Percentiles rank a stretch among this genome's conserved stretches.
phyloP scores from a whole-genome alignment of 1,139 yeast species.

The Scheffersomyces titani region DNA sequence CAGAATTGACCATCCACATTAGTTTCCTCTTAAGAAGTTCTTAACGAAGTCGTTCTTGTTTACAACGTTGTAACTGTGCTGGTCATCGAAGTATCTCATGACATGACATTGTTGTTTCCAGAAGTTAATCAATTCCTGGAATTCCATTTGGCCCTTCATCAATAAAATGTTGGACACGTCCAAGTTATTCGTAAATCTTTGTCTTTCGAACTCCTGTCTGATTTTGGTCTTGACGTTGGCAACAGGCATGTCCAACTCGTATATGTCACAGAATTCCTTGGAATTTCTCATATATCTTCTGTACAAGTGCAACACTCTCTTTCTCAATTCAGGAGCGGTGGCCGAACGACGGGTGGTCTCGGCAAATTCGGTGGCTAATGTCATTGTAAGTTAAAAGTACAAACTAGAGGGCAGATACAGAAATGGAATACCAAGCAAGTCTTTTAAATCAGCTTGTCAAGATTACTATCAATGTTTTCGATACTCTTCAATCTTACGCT shows the following conservation, averaged over 20 bases:
- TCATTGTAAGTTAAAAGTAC: conserved; percentile 32
- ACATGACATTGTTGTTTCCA: conserved; percentile 93
- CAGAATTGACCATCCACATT: not conserved
- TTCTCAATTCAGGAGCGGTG: conserved; percentile 60
- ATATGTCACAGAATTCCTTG: conserved; percentile 62
- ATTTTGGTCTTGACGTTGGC: conserved; percentile 78
- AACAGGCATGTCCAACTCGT: conserved; percentile 84
- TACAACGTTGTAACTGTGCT: conserved; percentile 50
- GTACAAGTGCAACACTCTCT: conserved; percentile 69
- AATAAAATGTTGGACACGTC: conserved; percentile 67
- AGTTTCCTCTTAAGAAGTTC: conserved; percentile 69
- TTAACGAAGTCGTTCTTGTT: conserved; percentile 61
- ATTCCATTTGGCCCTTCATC: conserved; percentile 89
- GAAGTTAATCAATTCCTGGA: conserved; percentile 83
- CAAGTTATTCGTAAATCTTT: conserved; percentile 69
- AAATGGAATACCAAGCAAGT: not conserved
- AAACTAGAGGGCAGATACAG: not conserved
- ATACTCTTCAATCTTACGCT: conserved; percentile 1
- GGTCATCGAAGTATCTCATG: conserved; percentile 76
- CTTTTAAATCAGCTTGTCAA: not conserved
- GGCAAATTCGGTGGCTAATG: conserved; percentile 80
- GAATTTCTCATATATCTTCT: conserved; percentile 70
- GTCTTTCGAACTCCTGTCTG: conserved; percentile 88
- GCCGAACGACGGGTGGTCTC: conserved; percentile 74
- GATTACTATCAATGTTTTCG: not conserved